Evolutionary conservation across 2,329 filamentous ascomycete genomes (phyloP), one percentile per base, ranked within the genome.

Genomic region (Aspergillus sojae): DNA sequence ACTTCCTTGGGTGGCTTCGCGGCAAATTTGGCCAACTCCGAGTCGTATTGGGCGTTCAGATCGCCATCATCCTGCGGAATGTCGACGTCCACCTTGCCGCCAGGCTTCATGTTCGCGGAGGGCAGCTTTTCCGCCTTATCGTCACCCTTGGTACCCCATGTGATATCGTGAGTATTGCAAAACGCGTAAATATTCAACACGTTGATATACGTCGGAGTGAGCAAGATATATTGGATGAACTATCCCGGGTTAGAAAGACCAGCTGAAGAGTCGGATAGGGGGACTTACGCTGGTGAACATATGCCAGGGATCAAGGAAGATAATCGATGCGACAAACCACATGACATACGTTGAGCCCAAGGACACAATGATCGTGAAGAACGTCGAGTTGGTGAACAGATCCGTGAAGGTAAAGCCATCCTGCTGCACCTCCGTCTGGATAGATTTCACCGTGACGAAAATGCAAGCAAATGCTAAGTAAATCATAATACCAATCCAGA

Each of bases 221-320:
- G 86, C 48, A 98, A 87, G 71, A 98, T 89, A 78, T 99, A 99
- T 86, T 98, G 95, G 56, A 93, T 78, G 79, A 98, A 93, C 62
- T 91, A 63, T n/a, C 16, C 14, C 2, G 6, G 12, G 65, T 65
- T 60, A 67, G 65, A 36, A 10, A 3, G 3, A 3, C 2, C 9
- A 10, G 34, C 58, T 57, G 63, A 21, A 53, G 21, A 34, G 5
- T 14, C 28, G 36, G 26, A 10, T 4, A 41, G 43, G 53, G 41
- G 46, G 5, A 77, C 80, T 75, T 76, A 83, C 81, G 58, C 81
- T 88, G n/a, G 95, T 98, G 78, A 97, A 86, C 93, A 99, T 98
- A 81, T 99, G 95, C 94, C 95, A 99, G 4, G 95, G 95, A 77
- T 99, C 95, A 78, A 98, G 89, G 89, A 98, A 98, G 70, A 99